phyloP scores from a whole-genome alignment of 176 grass and related monocot genomes.

The Canna indica region DNA sequence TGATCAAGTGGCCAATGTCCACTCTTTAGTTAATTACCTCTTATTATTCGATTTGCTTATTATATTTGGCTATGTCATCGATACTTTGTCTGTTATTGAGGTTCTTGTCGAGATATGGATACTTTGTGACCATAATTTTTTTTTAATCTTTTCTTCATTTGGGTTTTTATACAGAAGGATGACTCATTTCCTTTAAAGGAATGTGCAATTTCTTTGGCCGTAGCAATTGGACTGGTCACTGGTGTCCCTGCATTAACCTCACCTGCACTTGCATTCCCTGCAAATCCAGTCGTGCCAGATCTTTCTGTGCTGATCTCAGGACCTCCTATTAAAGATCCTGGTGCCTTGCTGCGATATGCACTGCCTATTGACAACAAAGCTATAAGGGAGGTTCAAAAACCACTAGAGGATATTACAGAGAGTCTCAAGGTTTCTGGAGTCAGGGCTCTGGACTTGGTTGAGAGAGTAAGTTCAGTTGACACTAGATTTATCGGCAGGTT shows the following conservation, averaged over 20 bases:
- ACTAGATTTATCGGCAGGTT: background rate
- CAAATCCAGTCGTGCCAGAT: conserved; percentile 59
- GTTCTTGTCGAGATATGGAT: background rate
- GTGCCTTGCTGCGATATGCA: conserved; percentile 90
- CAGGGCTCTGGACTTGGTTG: conserved; percentile 89
- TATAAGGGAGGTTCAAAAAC: conserved; percentile 92
- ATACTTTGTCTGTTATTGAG: too few relatives aligned
- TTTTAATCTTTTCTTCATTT: conserved; percentile 7
- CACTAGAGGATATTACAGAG: conserved; percentile 82
- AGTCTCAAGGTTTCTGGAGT: conserved; percentile 87
- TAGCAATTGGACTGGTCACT: conserved; percentile 68
- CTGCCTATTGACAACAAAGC: conserved; percentile 94
- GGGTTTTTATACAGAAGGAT: conserved; percentile 36
- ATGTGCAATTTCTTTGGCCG: conserved; percentile 66
- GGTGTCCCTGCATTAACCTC: conserved; percentile 28
- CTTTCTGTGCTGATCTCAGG: conserved; percentile 92
- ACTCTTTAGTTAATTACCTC: too few relatives aligned
- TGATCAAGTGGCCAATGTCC: too few relatives aligned
- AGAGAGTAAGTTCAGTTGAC: conserved; percentile 55
- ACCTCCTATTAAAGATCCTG: conserved; percentile 95
- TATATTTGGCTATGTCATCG: too few relatives aligned
- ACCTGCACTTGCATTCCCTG: conserved; percentile 45
- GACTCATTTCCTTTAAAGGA: conserved; percentile 57
- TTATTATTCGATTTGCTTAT: too few relatives aligned
- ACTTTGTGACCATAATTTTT: background rate